These are phyloP conservation scores for Aspergillus costaricaensis DNA, from an alignment of 2,329 filamentous ascomycete genomes.

Conservation along the genomic window DNA sequence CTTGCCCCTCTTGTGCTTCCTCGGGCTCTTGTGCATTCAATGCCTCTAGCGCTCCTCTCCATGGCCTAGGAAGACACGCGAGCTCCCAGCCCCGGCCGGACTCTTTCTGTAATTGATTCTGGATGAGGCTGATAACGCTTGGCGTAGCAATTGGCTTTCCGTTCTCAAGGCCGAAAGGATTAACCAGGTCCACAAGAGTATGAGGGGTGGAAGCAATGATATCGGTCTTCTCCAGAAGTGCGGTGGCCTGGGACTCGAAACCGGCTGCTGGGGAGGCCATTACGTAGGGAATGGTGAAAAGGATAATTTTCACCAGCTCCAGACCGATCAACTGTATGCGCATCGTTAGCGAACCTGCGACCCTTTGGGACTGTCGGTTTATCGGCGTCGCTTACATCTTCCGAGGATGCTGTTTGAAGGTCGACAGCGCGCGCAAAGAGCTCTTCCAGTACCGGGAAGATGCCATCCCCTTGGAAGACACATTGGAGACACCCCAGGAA, in stretches of 20 bases:
- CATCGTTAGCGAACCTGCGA: constrained; percentile 17
- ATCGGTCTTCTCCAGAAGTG: constrained; percentile 88
- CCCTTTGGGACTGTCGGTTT: neutral
- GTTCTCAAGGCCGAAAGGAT: constrained; percentile 70
- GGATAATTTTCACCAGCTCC: constrained; percentile 94
- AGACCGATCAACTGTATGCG: constrained; percentile 60
- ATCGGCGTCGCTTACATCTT: constrained; percentile 69
- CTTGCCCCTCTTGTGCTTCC: constrained; percentile 38
- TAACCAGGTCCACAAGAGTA: constrained; percentile 78
- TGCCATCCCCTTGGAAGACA: constrained; percentile 76
- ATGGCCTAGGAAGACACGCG: constrained; percentile 61
- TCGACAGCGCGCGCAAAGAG: constrained; percentile 91
- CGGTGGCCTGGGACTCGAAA: constrained; percentile 71
- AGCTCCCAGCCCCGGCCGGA: constrained; percentile 74
- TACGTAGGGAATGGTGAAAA: constrained; percentile 89
- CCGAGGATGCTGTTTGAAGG: constrained; percentile 86
- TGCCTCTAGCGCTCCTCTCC: constrained; percentile 40
- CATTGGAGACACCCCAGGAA: constrained; percentile 85
- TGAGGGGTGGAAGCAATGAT: constrained; percentile 90
- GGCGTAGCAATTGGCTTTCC: constrained; percentile 64
- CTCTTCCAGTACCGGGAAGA: constrained; percentile 83
- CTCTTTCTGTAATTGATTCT: constrained; percentile 81
- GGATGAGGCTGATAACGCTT: constrained; percentile 77
- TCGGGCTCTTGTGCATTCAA: constrained; percentile 19
- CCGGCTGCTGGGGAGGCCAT: constrained; percentile 72